Evolutionary conservation across 2,329 filamentous ascomycete species (phyloP), one percentile per base, ranked within the genome.

Genomic region (Microcyclosporella mali): DNA sequence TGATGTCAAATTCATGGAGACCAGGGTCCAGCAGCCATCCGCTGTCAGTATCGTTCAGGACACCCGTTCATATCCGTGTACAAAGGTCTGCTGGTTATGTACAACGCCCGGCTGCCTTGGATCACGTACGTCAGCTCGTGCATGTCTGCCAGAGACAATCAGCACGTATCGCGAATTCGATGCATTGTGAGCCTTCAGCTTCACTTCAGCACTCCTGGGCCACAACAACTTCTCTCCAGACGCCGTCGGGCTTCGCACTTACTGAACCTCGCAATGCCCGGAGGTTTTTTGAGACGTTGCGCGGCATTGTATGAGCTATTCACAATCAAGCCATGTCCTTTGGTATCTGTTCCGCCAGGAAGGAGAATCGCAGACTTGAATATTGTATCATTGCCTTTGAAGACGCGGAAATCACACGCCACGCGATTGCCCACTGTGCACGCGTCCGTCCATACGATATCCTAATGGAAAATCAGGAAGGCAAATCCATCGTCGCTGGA

Each of bases 111-210:
- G 19, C 52, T 48, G 6, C 64, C 64, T 31, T 60, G 50, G 10
- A 62, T 43, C 32, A 59, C 50, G 4, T 67, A 40, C 6, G 61
- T 62, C 47, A 66, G 65, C 34, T 68, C 66, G 44, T 68, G 66
- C 36, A 66, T 66, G 33, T 67, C 21, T 25, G 21, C 21, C 21
- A 25, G 9, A 25, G 21, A 25, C 4, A 25, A 9, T 25, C 21
- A n/a, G n/a, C n/a, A n/a, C n/a, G n/a, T n/a, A n/a, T n/a, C n/a
- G n/a, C n/a, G n/a, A n/a, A n/a, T n/a, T n/a, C n/a, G n/a, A n/a
- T n/a, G n/a, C n/a, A n/a, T n/a, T n/a, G n/a, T n/a, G n/a, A n/a
- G n/a, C n/a, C n/a, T n/a, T n/a, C n/a, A n/a, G n/a, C n/a, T n/a
- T n/a, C n/a, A n/a, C n/a, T n/a, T n/a, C n/a, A n/a, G n/a, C n/a